These are phyloP conservation scores for Turritis glabra DNA, from an alignment of 345 rosid genomes.

Conservation along the genomic window DNA sequence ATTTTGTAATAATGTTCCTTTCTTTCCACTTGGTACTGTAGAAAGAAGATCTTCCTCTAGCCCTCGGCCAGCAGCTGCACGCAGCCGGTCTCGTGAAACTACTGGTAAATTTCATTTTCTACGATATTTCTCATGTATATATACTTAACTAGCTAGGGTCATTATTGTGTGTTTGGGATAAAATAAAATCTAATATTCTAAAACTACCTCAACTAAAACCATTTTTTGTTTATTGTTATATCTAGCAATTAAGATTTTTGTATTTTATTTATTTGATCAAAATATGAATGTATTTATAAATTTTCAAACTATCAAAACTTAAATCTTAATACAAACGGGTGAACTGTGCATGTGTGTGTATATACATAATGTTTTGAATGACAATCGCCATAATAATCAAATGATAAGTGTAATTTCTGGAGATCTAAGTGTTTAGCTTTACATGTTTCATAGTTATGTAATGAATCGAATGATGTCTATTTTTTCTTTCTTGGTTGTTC, in stretches of 20 bases:
- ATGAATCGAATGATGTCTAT: neutral
- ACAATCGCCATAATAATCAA: neutral
- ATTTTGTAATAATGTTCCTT: neutral
- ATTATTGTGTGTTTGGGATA: neutral
- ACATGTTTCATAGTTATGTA: neutral
- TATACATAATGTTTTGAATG: too few species aligned
- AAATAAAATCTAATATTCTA: too few species aligned
- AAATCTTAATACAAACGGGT: neutral
- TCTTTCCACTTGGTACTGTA: neutral
- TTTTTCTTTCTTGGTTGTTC: neutral
- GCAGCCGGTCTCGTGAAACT: neutral
- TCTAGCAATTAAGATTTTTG: neutral
- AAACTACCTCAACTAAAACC: neutral
- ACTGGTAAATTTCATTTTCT: neutral
- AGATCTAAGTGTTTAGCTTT: neutral
- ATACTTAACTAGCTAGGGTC: too few species aligned
- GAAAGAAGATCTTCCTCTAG: conserved; percentile 6
- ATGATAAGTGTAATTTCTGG: neutral
- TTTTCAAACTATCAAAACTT: neutral
- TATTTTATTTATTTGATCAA: neutral
- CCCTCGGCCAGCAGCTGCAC: neutral
- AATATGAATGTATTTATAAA: neutral
- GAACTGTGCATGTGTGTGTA: neutral
- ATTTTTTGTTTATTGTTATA: neutral
- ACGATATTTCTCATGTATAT: neutral